phyloP scores from a whole-genome alignment of 768 basidiomycete species.

The Suillus brevipes region DNA sequence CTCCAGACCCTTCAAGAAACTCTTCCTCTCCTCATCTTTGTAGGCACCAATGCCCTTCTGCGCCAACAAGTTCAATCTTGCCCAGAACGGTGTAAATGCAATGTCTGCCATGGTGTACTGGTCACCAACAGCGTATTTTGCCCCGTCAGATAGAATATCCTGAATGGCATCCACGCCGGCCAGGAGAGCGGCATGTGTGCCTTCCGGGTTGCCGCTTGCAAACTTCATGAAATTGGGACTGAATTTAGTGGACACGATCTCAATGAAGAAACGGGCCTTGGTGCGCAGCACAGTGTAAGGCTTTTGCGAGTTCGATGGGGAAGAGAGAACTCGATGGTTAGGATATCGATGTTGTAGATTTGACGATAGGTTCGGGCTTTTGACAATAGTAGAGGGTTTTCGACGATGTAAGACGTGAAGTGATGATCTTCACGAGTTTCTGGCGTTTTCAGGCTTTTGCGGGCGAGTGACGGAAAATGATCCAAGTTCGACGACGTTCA shows the following conservation, averaged over 20 bases:
- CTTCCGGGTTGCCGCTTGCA: not conserved
- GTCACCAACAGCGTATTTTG: slow-evolving; percentile 37
- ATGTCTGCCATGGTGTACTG: slow-evolving; percentile 57
- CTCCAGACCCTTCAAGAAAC: slow-evolving; percentile 41
- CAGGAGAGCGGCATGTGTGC: slow-evolving; percentile 26
- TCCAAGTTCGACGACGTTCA: no score
- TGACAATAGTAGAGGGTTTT: no score
- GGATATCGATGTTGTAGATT: no score
- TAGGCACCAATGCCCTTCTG: slow-evolving; percentile 55
- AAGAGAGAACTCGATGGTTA: no score
- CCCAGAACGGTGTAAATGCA: slow-evolving; percentile 60
- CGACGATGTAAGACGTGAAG: no score
- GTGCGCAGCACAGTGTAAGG: slow-evolving; percentile 58
- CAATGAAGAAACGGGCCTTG: slow-evolving; percentile 62
- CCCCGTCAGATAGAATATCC: slow-evolving; percentile 42
- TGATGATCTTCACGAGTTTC: no score
- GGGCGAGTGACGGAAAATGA: no score
- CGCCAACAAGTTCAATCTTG: slow-evolving; percentile 45
- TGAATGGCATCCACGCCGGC: slow-evolving; percentile 51
- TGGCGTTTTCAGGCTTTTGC: no score
- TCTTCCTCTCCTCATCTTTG: slow-evolving; percentile 47
- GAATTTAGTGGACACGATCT: slow-evolving; percentile 50
- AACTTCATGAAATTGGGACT: slow-evolving; percentile 23
- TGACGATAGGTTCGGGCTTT: no score
- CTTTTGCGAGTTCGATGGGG: no score